Evolutionary conservation across 2,329 filamentous ascomycete genomes (phyloP).

Genomic region (Dothistroma septosporum): DNA sequence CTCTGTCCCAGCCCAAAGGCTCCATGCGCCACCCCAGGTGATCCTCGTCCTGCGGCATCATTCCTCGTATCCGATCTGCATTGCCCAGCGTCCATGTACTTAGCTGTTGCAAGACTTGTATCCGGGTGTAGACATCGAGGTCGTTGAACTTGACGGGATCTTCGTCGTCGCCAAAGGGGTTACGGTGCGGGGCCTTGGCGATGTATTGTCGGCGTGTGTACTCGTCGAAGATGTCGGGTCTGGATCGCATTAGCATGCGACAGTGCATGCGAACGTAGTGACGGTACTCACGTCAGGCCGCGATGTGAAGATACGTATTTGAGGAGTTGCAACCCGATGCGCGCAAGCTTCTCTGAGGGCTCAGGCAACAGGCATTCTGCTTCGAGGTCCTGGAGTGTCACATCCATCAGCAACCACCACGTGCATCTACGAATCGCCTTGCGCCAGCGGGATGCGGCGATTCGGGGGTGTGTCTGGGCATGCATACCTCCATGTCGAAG

Average conservation of each 20-base stretch:
- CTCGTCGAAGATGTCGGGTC: slow-evolving; percentile 84
- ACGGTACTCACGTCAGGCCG: slow-evolving; percentile 70
- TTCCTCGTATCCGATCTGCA: slow-evolving; percentile 78
- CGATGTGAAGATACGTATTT: slow-evolving; percentile 94
- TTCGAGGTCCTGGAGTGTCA: slow-evolving; percentile 68
- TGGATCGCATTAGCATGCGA: slow-evolving; percentile 39
- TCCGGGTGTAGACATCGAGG: slow-evolving; percentile 79
- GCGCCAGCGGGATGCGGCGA: slow-evolving; percentile 5
- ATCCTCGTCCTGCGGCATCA: slow-evolving; percentile 74
- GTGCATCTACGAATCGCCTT: background rate
- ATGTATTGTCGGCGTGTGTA: slow-evolving; percentile 86
- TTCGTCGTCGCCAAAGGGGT: slow-evolving; percentile 81
- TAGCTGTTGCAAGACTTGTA: slow-evolving; percentile 78
- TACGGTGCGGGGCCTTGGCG: slow-evolving; percentile 70
- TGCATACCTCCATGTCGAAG: slow-evolving; percentile 78
- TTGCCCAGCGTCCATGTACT: slow-evolving; percentile 86
- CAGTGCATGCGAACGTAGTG: background rate
- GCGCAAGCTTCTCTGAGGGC: slow-evolving; percentile 66
- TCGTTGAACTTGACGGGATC: slow-evolving; percentile 68
- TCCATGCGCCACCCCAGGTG: slow-evolving; percentile 57
- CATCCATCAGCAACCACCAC: slow-evolving; percentile 26
- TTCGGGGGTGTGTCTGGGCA: slow-evolving; percentile 9
- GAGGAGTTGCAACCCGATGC: slow-evolving; percentile 80
- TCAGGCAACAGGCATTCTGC: slow-evolving; percentile 75
- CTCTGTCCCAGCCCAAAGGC: slow-evolving; percentile 79